A percentile compares a stretch with the other conserved stretches of the same genome.
These are phyloP conservation scores for Poteriospumella lacustris DNA, from an alignment of 108 stramenopile species.

Conservation along the genomic window DNA sequence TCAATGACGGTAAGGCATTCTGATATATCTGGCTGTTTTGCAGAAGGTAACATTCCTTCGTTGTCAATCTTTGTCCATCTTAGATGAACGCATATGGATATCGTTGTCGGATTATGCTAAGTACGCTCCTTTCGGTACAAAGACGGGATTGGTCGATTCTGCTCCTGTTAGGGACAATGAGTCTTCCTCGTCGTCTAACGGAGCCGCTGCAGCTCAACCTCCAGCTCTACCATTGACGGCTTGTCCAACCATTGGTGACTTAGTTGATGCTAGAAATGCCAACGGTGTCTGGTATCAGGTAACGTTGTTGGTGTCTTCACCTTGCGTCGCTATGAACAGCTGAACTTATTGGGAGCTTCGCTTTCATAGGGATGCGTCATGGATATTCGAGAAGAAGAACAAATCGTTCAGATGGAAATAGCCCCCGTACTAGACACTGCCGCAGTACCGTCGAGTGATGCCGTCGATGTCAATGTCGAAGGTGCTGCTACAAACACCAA, in stretches of 20 bases:
- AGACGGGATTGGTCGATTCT: background rate
- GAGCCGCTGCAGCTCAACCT: too few relatives aligned
- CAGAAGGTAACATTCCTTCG: too few relatives aligned
- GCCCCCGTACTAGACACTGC: background rate
- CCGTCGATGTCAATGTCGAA: background rate
- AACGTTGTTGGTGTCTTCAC: background rate
- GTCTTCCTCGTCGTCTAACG: too few relatives aligned
- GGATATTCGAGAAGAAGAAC: too few relatives aligned
- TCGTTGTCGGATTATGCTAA: background rate
- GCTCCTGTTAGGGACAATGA: too few relatives aligned
- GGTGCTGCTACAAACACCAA: conserved; percentile 7
- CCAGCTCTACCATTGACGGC: background rate
- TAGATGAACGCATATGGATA: background rate
- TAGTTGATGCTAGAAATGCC: conserved; percentile 13
- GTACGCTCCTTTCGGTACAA: conserved; percentile 6
- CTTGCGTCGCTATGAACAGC: too few relatives aligned
- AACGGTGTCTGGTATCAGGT: conserved; percentile 21
- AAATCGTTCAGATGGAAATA: background rate
- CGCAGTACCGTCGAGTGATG: too few relatives aligned
- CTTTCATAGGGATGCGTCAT: too few relatives aligned
- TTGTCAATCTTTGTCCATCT: too few relatives aligned
- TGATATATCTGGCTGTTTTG: background rate
- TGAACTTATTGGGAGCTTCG: too few relatives aligned
- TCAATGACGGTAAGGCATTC: background rate
- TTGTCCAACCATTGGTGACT: background rate